These are phyloP conservation scores for Petrea volubilis DNA, from an alignment of 257 asterid genomes.

Conservation along the genomic window DNA sequence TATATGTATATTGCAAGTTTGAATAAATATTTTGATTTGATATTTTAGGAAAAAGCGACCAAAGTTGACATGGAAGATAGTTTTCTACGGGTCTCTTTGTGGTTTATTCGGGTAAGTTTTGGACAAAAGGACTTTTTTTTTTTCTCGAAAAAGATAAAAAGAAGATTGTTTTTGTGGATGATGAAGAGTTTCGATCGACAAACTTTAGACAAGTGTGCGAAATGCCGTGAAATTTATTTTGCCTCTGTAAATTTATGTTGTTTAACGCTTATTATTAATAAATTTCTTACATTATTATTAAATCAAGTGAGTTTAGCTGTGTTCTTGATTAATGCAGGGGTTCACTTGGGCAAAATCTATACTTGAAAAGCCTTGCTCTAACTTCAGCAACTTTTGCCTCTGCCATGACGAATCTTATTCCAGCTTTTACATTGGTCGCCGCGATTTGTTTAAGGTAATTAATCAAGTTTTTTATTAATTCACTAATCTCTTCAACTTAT, in stretches of 20 bases:
- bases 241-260: neutral
- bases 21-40: neutral
- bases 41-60: constrained; percentile 59
- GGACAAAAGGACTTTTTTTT: neutral
- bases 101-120: constrained; percentile 51
- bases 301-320: no score
- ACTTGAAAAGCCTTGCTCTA: constrained; percentile 41
- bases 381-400: constrained; percentile 67
- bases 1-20: neutral
- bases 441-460: constrained; percentile 52
- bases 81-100: constrained; percentile 46
- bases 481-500: neutral
- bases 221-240: constrained; percentile 14
- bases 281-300: no score
- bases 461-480: no score
- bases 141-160: neutral
- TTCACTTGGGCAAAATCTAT: constrained; percentile 63
- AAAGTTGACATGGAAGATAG: constrained; percentile 48
- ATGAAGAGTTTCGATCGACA: no score
- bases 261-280: no score
- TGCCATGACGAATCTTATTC: constrained; percentile 68
- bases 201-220: constrained; percentile 2
- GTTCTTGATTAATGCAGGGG: constrained; percentile 42
- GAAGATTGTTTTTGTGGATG: neutral
- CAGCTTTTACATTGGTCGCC: constrained; percentile 61